phyloP scores from a whole-genome alignment of 352 stramenopile genomes.

The Phytophthora hybrid region DNA sequence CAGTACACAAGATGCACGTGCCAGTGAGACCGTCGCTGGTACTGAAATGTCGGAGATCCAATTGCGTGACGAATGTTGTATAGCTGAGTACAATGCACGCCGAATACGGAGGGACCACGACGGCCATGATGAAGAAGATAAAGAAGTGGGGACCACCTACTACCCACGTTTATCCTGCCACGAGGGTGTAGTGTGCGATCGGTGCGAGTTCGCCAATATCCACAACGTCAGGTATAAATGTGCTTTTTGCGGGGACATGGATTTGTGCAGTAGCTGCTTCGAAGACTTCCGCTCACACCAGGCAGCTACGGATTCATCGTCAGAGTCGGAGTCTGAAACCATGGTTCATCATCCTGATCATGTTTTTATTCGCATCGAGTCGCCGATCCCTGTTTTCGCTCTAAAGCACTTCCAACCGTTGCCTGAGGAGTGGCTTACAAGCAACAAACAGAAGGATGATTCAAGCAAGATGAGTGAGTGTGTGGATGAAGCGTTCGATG shows the following conservation, averaged over 20 bases:
- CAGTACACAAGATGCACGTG: slow-evolving; percentile 22
- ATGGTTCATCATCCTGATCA: slow-evolving; percentile 59
- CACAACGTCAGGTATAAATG: slow-evolving; percentile 75
- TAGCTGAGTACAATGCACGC: slow-evolving; percentile 32
- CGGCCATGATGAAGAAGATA: background rate
- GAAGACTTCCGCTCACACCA: slow-evolving; percentile 49
- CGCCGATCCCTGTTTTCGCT: slow-evolving; percentile 72
- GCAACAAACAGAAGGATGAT: slow-evolving; percentile 20
- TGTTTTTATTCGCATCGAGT: slow-evolving; percentile 69
- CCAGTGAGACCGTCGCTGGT: slow-evolving; percentile 13
- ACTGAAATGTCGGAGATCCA: slow-evolving; percentile 35
- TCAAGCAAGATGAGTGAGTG: slow-evolving; percentile 7
- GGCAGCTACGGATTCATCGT: slow-evolving; percentile 25
- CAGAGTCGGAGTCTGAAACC: slow-evolving; percentile 32
- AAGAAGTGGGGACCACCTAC: slow-evolving; percentile 2
- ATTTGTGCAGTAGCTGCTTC: slow-evolving; percentile 75
- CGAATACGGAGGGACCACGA: slow-evolving; percentile 10
- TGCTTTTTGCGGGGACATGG: slow-evolving; percentile 71
- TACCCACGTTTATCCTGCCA: slow-evolving; percentile 66
- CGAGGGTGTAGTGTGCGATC: slow-evolving; percentile 76
- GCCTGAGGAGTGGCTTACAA: slow-evolving; percentile 33
- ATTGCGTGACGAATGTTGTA: slow-evolving; percentile 32
- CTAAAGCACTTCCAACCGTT: slow-evolving; percentile 64
- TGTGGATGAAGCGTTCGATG: slow-evolving; percentile 17
- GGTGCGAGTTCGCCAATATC: slow-evolving; percentile 70